phyloP scores from a whole-genome alignment of 306 rosid genomes.

The Canavalia gladiata region DNA sequence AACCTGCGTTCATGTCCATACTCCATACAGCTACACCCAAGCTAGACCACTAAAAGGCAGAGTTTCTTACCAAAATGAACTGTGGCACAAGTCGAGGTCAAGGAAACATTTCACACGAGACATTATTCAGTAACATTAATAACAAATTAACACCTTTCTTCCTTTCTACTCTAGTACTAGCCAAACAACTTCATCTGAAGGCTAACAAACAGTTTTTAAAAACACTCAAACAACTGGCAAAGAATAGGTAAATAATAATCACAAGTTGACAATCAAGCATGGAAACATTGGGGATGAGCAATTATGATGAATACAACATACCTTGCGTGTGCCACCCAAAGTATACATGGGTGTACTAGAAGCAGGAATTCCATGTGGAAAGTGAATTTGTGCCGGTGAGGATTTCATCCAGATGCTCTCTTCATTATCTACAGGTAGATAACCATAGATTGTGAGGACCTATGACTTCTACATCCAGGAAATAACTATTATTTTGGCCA shows the following conservation, averaged over 20 bases:
- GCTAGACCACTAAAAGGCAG: neutral
- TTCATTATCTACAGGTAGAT: constrained; percentile 68
- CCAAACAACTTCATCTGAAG: constrained; percentile 27
- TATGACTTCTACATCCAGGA: constrained; percentile 37
- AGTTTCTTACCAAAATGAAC: neutral
- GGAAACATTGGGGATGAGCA: constrained; percentile 23
- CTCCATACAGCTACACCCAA: neutral
- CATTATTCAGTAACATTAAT: neutral
- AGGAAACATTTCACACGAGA: constrained; percentile 1
- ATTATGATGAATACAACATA: constrained; percentile 45
- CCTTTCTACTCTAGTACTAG: constrained; percentile 18
- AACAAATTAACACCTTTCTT: constrained; percentile 16
- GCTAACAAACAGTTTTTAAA: constrained; percentile 26
- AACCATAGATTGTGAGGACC: constrained; percentile 44
- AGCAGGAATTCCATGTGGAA: constrained; percentile 62
- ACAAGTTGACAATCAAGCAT: constrained; percentile 22
- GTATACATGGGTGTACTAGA: constrained; percentile 60
- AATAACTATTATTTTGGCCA: constrained; percentile 24
- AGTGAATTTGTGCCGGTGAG: constrained; percentile 57
- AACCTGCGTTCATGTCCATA: neutral
- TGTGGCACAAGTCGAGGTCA: neutral
- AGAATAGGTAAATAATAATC: constrained; percentile 20
- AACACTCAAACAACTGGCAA: constrained; percentile 38
- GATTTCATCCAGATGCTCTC: constrained; percentile 62
- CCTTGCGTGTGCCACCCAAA: constrained; percentile 63